phyloP scores from a whole-genome alignment of 345 rosid genomes.

The Populus pruinosa region DNA sequence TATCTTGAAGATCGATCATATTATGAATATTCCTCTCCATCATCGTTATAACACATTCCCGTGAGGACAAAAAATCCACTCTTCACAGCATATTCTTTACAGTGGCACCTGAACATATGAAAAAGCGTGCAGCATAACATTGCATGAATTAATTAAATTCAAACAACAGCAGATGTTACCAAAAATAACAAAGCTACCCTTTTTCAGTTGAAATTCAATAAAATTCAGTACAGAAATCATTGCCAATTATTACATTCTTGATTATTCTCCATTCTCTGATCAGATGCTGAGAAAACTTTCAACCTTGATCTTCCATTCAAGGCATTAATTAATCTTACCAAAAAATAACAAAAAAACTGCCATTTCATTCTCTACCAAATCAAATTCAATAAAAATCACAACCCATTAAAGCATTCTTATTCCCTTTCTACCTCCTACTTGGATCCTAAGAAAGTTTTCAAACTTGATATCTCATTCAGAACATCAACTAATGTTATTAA shows the following conservation, averaged over 20 bases:
- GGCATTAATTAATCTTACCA: too few relatives aligned
- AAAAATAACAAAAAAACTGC: too few relatives aligned
- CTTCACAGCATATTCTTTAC: not conserved
- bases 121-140: not conserved
- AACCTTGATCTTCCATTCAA: too few relatives aligned
- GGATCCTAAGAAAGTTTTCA: not conserved
- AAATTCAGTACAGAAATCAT: not conserved
- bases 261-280: not conserved
- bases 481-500: not conserved
- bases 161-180: not conserved
- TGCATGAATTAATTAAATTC: not conserved
- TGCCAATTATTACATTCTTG: not conserved
- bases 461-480: not conserved
- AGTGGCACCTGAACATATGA: conserved; percentile 15
- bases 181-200: not conserved
- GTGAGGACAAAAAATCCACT: not conserved
- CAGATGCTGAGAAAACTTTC: not conserved
- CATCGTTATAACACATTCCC: conserved; percentile 11
- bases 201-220: not conserved
- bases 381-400: not conserved
- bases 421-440: not conserved
- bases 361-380: not conserved
- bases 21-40: conserved; percentile 2
- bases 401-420: not conserved
- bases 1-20: conserved; percentile 19